Percentiles rank a stretch among this genome's conserved stretches.
phyloP scores from a whole-genome alignment of 2,329 filamentous ascomycete species.

The Amphichorda felina region DNA sequence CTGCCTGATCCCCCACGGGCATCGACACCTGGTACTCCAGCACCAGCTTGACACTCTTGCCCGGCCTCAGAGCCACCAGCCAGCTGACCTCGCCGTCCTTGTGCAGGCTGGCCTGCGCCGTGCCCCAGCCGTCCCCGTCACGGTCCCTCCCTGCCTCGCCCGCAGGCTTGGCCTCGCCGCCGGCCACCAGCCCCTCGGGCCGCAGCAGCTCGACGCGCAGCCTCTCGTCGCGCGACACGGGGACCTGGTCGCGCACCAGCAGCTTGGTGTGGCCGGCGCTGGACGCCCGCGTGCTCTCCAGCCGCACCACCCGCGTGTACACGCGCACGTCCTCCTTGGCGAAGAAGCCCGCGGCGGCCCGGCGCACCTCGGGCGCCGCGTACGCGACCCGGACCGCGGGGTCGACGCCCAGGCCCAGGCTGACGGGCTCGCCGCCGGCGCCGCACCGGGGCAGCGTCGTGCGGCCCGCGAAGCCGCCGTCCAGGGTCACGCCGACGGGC shows the following conservation, averaged over 20 bases:
- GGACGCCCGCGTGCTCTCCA: constrained; percentile 35
- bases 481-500: constrained; percentile 45
- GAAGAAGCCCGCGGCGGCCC: constrained; percentile 38
- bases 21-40: constrained; percentile 51
- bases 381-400: constrained; percentile 43
- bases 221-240: constrained; percentile 48
- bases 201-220: constrained; percentile 36
- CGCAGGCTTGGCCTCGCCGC: constrained; percentile 22
- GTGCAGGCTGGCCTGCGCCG: constrained; percentile 37
- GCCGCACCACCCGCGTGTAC: constrained; percentile 34
- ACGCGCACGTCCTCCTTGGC: constrained; percentile 37
- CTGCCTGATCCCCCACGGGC: constrained; percentile 29
- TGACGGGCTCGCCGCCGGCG: constrained; percentile 38
- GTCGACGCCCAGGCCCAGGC: constrained; percentile 46
- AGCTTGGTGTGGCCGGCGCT: constrained; percentile 28
- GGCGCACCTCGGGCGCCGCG: constrained; percentile 40
- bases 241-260: constrained; percentile 47
- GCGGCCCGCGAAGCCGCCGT: constrained; percentile 49
- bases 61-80: constrained; percentile 45
- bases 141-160: constrained; percentile 18
- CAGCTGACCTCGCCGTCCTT: constrained; percentile 47
- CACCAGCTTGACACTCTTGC: constrained; percentile 41
- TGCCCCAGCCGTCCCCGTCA: constrained; percentile 35
- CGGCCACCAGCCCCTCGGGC: constrained; percentile 32
- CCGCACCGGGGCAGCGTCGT: constrained; percentile 38